Evolutionary conservation across 192 early-diverging fungal species (phyloP).

Genomic region (Coemansia sp.): DNA sequence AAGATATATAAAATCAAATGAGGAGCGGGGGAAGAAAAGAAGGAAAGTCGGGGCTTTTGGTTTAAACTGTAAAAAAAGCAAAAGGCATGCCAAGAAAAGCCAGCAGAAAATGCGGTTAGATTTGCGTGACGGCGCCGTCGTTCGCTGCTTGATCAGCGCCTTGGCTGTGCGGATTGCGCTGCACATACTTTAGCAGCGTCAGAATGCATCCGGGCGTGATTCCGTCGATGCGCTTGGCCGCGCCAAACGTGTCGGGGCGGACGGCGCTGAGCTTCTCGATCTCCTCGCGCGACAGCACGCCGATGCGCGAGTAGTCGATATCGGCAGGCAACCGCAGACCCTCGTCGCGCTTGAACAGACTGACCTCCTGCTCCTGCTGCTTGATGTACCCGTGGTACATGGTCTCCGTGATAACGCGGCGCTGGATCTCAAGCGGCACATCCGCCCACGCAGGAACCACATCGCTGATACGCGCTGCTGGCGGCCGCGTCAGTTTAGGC

Average conservation of each 20-base stretch:
- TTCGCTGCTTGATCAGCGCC: neutral
- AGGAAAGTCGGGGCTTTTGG: neutral
- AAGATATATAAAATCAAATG: neutral
- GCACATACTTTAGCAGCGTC: conserved; percentile 64
- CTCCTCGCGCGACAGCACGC: conserved; percentile 51
- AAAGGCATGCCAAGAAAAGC: neutral
- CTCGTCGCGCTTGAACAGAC: conserved; percentile 67
- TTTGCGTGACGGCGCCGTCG: neutral
- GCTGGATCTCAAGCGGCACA: conserved; percentile 54
- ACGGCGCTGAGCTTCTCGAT: conserved; percentile 40
- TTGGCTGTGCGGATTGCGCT: conserved; percentile 13
- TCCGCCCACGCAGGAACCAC: conserved; percentile 60
- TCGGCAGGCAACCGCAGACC: conserved; percentile 60
- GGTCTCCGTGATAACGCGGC: conserved; percentile 64
- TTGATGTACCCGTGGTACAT: conserved; percentile 69
- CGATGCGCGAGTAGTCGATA: conserved; percentile 62
- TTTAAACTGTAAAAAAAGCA: too few relatives aligned
- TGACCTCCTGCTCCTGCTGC: conserved; percentile 64
- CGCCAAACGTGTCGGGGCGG: conserved; percentile 56
- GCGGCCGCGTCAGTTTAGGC: neutral
- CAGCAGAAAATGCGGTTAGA: neutral
- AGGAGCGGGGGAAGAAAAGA: neutral
- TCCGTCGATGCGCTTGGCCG: conserved; percentile 77
- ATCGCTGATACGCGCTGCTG: conserved; percentile 23
- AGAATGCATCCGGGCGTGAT: conserved; percentile 78